phyloP scores from a whole-genome alignment of 768 basidiomycete genomes.

The Suillus placidus region DNA sequence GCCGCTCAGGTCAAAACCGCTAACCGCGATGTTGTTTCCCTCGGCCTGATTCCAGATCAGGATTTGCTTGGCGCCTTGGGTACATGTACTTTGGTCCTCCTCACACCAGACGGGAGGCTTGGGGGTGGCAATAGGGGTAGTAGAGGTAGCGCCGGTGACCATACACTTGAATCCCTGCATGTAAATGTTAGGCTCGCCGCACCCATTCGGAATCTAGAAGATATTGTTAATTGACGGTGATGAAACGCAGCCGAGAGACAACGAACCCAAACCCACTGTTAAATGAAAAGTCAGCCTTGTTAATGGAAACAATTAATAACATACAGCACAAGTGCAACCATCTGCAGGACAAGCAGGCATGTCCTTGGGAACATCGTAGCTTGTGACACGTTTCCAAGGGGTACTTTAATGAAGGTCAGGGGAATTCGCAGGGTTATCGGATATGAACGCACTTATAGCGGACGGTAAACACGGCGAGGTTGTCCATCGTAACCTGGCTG shows the following conservation, averaged over 20 bases:
- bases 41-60: constrained; percentile 54
- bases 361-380: constrained; percentile 50
- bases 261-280: constrained; percentile 56
- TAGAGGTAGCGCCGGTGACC: constrained; percentile 48
- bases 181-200: constrained; percentile 59
- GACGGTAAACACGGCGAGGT: constrained; percentile 56
- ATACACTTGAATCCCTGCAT: constrained; percentile 48
- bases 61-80: constrained; percentile 57
- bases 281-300: background rate
- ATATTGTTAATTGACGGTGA: background rate
- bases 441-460: constrained; percentile 42
- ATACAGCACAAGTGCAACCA: constrained; percentile 55
- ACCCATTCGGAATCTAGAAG: constrained; percentile 35
- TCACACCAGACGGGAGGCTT: constrained; percentile 58
- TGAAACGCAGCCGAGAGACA: background rate
- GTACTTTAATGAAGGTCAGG: constrained; percentile 36
- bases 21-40: constrained; percentile 51
- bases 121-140: constrained; percentile 41
- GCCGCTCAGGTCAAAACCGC: constrained; percentile 43
- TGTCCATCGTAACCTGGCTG: constrained; percentile 46
- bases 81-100: constrained; percentile 43
- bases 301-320: constrained; percentile 16
- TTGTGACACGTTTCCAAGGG: constrained; percentile 52
- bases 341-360: constrained; percentile 52
- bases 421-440: background rate